Conservation (phyloP, 1,139 yeast genomes). For the Sugiyamaella sp. region DNA sequence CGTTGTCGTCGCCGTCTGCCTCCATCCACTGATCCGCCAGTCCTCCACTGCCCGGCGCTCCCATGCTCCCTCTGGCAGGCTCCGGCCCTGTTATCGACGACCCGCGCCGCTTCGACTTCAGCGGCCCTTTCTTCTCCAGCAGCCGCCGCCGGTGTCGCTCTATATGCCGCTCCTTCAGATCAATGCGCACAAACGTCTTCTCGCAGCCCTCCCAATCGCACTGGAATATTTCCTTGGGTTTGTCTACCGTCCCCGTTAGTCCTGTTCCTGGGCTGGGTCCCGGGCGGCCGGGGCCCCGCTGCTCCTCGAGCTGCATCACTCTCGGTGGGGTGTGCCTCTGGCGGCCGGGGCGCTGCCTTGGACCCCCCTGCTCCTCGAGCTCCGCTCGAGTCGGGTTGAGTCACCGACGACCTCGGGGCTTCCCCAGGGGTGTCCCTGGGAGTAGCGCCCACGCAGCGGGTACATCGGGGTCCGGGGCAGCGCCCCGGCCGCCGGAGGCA, state of each 20-base stretch:
- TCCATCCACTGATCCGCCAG: constrained; percentile 10
- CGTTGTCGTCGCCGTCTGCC: not conserved
- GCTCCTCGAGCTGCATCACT: not conserved
- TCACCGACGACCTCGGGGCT: too few species aligned
- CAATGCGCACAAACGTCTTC: constrained; percentile 64
- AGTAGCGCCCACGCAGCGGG: not conserved
- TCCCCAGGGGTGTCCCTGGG: too few species aligned
- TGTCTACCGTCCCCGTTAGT: constrained; percentile 29
- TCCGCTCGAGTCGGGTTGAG: not conserved
- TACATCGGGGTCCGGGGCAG: not conserved
- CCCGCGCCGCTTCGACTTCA: constrained; percentile 33
- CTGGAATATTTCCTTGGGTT: constrained; percentile 48
- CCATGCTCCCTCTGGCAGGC: constrained; percentile 7
- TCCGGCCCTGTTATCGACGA: constrained; percentile 27
- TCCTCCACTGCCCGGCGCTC: not conserved
- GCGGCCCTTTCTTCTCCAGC: constrained; percentile 20
- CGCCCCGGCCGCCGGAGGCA: not conserved
- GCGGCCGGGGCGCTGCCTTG: not conserved
- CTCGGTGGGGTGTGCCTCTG: too few species aligned
- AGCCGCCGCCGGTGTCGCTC: constrained; percentile 16
- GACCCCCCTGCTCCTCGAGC: not conserved
- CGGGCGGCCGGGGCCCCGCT: not conserved
- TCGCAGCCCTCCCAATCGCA: constrained; percentile 55
- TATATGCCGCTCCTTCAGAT: constrained; percentile 52
- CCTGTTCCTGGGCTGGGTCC: not conserved